Evolutionary conservation across 2,329 filamentous ascomycete species (phyloP), one percentile per base, ranked within the genome.

Genomic region (Amesomyces nigricolor): DNA sequence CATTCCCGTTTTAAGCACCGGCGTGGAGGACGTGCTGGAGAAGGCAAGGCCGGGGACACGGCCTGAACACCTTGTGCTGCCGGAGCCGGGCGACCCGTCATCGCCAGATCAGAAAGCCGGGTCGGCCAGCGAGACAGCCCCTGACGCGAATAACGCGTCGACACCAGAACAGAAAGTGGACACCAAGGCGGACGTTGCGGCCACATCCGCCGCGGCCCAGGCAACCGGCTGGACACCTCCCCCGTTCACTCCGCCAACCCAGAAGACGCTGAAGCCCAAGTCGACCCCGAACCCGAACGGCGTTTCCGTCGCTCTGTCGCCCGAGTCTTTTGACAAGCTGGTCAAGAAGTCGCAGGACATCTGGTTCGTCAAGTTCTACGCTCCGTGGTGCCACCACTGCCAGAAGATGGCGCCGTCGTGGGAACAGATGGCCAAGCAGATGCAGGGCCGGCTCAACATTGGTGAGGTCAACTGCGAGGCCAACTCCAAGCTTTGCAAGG

Each of bases 361-460:
- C 5, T 99, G 94, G 94, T 96, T 99, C 68, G 85, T 99, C 78
- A 99, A 99, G 72, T 97, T 99, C 70, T 97, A 96, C 70, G 91
- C 90, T 16, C 95, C 94, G 5, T 97, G 92, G 94, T 99, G 94
- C 71, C 84, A 86, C 63, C 94, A 99, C 72, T 99, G 95, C 72
- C 89, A 96, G 73, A 89, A 89, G 38, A 84, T 99, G 79, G 89
- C 88, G 37, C 88, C 94, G 2, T 91, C 85, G 61, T 99, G 94
- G 94, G 77, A 84, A 59, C 88, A 92, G 65, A 83, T 99, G 72
- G 88, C 88, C 44, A 91, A 91, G 68, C 89, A 92, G 67, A 94
- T 96, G 89, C 83, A 91, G 71, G 88, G 87, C 43, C 85, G 83
- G 61, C 82, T 99, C 57, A 96, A 97, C 67, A 79, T 99, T 65